phyloP scores from a whole-genome alignment of 2,329 filamentous ascomycete genomes.

The Colletotrichum sp. region DNA sequence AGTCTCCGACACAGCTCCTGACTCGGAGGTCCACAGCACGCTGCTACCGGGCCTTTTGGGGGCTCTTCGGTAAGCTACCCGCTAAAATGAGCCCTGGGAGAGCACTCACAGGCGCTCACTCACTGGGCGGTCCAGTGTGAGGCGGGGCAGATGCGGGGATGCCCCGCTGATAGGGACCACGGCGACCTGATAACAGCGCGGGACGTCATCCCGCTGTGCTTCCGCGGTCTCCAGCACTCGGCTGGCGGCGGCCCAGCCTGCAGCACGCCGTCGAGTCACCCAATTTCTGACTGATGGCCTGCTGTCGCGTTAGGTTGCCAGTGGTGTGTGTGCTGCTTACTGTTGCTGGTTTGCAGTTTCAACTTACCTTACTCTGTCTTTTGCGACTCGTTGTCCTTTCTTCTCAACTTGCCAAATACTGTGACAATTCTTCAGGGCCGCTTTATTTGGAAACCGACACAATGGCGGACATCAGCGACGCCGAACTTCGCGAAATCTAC shows the following conservation, averaged over 20 bases:
- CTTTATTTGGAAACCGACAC: background rate
- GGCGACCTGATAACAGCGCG: background rate
- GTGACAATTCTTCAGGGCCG: background rate
- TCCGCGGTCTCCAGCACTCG: constrained; percentile 12
- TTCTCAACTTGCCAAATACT: background rate
- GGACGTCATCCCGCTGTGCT: constrained; percentile 17
- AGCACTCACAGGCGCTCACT: background rate
- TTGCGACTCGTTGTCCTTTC: background rate
- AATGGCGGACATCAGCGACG: constrained; percentile 33
- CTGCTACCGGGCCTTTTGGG: background rate
- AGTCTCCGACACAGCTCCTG: background rate
- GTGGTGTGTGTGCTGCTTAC: background rate
- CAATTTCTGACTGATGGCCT: background rate
- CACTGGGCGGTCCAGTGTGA: background rate
- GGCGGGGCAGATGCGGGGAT: background rate
- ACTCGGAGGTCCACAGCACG: background rate
- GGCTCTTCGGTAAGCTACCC: background rate
- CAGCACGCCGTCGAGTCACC: background rate
- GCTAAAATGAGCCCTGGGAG: background rate
- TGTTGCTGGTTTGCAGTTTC: background rate
- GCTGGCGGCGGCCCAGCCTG: constrained; percentile 18
- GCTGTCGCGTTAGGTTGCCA: background rate
- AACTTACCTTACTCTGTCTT: background rate
- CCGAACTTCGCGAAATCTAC: constrained; percentile 70
- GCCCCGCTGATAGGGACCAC: background rate